These are phyloP conservation scores for Erythrophleum ivorense DNA, from an alignment of 331 rosid genomes.

Conservation along the genomic window DNA sequence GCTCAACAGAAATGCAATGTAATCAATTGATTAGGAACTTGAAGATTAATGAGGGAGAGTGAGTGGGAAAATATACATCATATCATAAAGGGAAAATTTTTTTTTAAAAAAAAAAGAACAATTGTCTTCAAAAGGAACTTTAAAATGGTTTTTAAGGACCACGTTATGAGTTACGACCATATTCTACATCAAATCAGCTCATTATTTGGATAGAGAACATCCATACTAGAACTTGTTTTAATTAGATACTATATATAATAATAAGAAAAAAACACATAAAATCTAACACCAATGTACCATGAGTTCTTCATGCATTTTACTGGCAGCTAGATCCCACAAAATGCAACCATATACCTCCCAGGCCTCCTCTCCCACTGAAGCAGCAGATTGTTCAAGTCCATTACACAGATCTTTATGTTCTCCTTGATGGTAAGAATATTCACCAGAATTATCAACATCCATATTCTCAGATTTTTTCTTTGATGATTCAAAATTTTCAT, in stretches of 20 bases:
- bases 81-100: not conserved
- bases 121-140: not conserved
- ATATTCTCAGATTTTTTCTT: slow-evolving; percentile 46
- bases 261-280: not conserved
- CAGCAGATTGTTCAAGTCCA: slow-evolving; percentile 37
- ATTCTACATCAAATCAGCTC: not conserved
- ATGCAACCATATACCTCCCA: slow-evolving; percentile 94
- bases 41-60: slow-evolving; percentile 12
- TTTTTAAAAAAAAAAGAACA: not conserved
- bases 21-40: slow-evolving; percentile 19
- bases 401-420: slow-evolving; percentile 30
- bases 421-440: slow-evolving; percentile 38
- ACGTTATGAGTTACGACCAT: not conserved
- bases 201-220: slow-evolving; percentile 5
- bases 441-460: slow-evolving; percentile 53
- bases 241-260: slow-evolving; percentile 6
- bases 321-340: slow-evolving; percentile 92
- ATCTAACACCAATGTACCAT: slow-evolving; percentile 59
- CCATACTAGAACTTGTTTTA: not conserved
- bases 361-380: slow-evolving; percentile 45
- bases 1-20: not conserved
- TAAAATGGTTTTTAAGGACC: slow-evolving; percentile 3
- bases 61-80: not conserved
- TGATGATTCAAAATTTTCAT: slow-evolving; percentile 4
- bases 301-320: slow-evolving; percentile 80